Base-by-base conservation (phyloP, 192 early-diverging fungal species). In the Funneliformis mosseae region DNA sequence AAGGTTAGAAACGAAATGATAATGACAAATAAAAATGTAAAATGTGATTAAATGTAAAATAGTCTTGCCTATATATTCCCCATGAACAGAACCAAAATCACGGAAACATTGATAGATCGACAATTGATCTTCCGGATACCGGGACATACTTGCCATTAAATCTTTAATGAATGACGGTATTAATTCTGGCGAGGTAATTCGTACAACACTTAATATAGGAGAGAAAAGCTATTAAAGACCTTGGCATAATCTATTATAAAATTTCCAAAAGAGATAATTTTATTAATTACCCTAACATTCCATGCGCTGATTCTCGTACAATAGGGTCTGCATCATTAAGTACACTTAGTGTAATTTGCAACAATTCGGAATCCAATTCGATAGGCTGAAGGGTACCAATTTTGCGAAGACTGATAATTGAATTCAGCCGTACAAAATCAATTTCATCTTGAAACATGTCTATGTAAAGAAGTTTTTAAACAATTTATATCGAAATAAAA, bases 381-480 rank as follows among this genome's bases (percentile, higher is more conserved):
- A 97, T 87, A 0, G 80, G 81, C 10, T 87, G 77, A 2, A 85
- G 84, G 4, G 82, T 81, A 1, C 92, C 95, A 66, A 99, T 92
- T 61, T 91, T 88, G 25, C 85, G 86, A 16, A 99, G 88, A 68
- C 90, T 93, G 23, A 87, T 87, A 43, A 97, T 91, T 1, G 96
- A 91, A 59, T 95, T 92, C 8, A 96, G 80, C 0, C 97, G 92
- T 5, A 99, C 94, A 55, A 87, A 87, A 79, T 94, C 91, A 81
- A 95, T 94, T 82, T 97, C 96, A 85, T 99, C 97, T 85, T 98
- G 97, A 79, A 99, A 96, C 95, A 99, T 99, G 75, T 98, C 97
- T 92, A 70, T 38, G 16, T 12, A 27, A 23, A 66, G 8, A 43
- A n/a, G 18, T 43, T 43, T 70, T 5, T 42, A 45, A 75, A 28